A percentile compares a stretch with the other conserved stretches of the same genome.
Conservation (phyloP, 2,329 filamentous ascomycete genomes). For the Chaetoscypha palmicola region DNA sequence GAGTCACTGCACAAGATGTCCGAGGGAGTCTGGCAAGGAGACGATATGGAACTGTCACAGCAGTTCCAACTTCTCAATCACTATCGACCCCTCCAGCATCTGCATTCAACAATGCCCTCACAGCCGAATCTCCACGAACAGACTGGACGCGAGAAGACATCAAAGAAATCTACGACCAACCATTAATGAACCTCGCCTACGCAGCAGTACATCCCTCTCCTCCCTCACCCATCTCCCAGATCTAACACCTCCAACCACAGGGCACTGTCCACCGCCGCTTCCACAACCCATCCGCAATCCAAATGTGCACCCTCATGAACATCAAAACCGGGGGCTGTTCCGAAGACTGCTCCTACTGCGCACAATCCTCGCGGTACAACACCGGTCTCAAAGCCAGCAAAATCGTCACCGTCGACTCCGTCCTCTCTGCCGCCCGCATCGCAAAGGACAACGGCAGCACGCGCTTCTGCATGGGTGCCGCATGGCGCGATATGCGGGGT, state of each 20-base stretch:
- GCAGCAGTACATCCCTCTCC: slow-evolving; percentile 52
- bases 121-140: slow-evolving; percentile 55
- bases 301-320: slow-evolving; percentile 93
- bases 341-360: slow-evolving; percentile 88
- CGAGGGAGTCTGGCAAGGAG: slow-evolving; percentile 10
- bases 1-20: slow-evolving; percentile 15
- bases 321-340: slow-evolving; percentile 92
- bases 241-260: slow-evolving; percentile 37
- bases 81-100: slow-evolving; percentile 9
- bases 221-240: slow-evolving; percentile 9
- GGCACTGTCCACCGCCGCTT: slow-evolving; percentile 74
- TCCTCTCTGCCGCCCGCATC: slow-evolving; percentile 68
- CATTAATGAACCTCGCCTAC: slow-evolving; percentile 70
- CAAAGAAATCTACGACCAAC: slow-evolving; percentile 71
- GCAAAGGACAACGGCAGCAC: slow-evolving; percentile 82
- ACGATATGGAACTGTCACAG: slow-evolving; percentile 22
- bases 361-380: slow-evolving; percentile 75
- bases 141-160: slow-evolving; percentile 81
- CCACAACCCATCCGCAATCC: slow-evolving; percentile 75
- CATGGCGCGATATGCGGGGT: slow-evolving; percentile 90
- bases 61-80: slow-evolving; percentile 9
- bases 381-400: slow-evolving; percentile 74
- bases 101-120: slow-evolving; percentile 41
- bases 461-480: slow-evolving; percentile 91
- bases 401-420: slow-evolving; percentile 71